Conservation (phyloP, 2,329 filamentous ascomycete genomes). For the Ascochyta fabae region DNA sequence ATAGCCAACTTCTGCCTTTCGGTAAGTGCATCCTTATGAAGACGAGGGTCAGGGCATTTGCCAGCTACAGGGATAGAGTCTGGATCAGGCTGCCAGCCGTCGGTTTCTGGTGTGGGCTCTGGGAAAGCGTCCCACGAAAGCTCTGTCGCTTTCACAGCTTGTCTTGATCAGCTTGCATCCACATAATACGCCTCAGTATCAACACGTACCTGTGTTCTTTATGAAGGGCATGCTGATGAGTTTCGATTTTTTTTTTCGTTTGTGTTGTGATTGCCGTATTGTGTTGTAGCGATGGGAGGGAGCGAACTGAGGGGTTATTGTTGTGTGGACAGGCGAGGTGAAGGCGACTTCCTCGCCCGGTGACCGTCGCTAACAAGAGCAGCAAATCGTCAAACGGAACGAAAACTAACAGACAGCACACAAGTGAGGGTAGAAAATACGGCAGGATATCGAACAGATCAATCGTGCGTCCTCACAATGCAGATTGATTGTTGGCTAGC, state of each 20-base stretch:
- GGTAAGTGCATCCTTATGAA: slow-evolving; percentile 7
- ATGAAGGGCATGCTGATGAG: neutral
- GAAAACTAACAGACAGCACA: no score
- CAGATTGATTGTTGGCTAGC: no score
- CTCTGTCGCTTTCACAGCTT: neutral
- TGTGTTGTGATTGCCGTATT: neutral
- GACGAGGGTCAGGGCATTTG: slow-evolving; percentile 1
- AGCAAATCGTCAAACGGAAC: neutral
- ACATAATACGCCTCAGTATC: neutral
- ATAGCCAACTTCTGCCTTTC: neutral
- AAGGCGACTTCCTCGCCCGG: slow-evolving; percentile 4
- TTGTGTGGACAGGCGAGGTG: slow-evolving; percentile 3
- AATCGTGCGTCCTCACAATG: no score
- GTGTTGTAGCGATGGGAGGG: neutral
- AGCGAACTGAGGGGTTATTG: neutral
- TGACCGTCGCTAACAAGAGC: neutral
- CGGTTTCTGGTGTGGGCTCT: slow-evolving; percentile 9
- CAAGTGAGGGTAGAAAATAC: no score
- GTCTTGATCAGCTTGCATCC: neutral
- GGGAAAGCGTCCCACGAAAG: slow-evolving; percentile 20
- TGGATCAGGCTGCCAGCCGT: slow-evolving; percentile 17
- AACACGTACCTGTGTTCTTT: neutral
- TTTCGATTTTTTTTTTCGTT: neutral
- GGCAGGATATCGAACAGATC: no score
- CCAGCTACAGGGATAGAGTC: slow-evolving; percentile 15